Evolutionary conservation across 2,329 filamentous ascomycete species (phyloP).

Genomic region (Trichoderma simmonsii): DNA sequence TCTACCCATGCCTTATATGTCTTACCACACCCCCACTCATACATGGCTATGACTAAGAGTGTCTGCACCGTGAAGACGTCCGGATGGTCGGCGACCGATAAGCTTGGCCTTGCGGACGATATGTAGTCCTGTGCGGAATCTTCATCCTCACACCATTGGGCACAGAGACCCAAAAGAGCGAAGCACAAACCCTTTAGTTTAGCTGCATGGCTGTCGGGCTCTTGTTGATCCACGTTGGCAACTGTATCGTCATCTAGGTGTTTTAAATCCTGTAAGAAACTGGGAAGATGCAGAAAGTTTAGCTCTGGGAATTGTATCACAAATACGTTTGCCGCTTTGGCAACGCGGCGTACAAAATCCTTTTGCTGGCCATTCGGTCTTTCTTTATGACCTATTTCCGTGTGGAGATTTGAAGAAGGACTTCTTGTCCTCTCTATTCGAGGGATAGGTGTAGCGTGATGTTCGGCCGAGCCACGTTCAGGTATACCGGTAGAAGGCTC

Average conservation of each 20-base stretch:
- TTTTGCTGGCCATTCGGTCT: background rate
- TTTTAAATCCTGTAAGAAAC: background rate
- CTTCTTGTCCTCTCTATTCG: background rate
- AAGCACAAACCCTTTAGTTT: background rate
- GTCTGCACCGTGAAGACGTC: background rate
- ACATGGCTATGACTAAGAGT: background rate
- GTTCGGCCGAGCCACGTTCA: background rate
- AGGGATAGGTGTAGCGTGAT: background rate
- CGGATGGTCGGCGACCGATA: background rate
- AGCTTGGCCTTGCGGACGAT: background rate
- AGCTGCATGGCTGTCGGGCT: background rate
- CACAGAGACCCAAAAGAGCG: background rate
- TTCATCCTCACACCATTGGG: background rate
- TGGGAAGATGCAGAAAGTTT: background rate
- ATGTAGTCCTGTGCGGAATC: background rate
- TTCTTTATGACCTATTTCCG: background rate
- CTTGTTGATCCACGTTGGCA: background rate
- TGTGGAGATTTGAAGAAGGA: background rate
- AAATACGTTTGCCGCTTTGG: background rate
- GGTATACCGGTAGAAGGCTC: background rate
- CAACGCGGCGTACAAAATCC: background rate
- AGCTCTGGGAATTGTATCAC: background rate
- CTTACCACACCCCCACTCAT: background rate
- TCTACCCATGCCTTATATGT: background rate
- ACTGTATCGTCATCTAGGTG: background rate